phyloP scores from a whole-genome alignment of 2,329 filamentous ascomycete genomes.

The Pseudocercospora crystallina region DNA sequence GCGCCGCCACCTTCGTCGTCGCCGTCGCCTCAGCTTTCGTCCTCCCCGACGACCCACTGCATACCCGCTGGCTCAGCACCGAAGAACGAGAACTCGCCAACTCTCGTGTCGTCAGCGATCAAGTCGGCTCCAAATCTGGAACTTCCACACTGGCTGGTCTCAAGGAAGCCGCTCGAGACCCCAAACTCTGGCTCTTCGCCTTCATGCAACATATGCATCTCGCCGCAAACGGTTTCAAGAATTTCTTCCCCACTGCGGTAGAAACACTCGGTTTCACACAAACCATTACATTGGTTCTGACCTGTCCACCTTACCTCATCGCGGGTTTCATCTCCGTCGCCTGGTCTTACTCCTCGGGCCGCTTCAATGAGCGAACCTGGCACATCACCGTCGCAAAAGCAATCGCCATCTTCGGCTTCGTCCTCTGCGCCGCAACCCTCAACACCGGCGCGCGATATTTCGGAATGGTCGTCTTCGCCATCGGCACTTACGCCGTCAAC shows the following conservation, averaged over 20 bases:
- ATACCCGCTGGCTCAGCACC: slow-evolving; percentile 46
- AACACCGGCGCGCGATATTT: slow-evolving; percentile 37
- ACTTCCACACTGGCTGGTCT: slow-evolving; percentile 50
- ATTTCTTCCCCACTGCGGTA: slow-evolving; percentile 49
- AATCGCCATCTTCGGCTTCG: slow-evolving; percentile 39
- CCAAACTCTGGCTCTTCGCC: slow-evolving; percentile 54
- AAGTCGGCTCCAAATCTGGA: slow-evolving; percentile 48
- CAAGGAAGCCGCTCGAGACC: slow-evolving; percentile 51
- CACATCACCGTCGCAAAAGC: slow-evolving; percentile 41
- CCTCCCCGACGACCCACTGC: slow-evolving; percentile 65
- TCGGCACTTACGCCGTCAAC: slow-evolving; percentile 48
- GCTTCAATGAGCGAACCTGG: slow-evolving; percentile 42
- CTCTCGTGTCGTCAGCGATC: slow-evolving; percentile 52
- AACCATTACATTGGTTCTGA: slow-evolving; percentile 54
- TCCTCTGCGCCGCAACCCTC: slow-evolving; percentile 38
- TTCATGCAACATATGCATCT: slow-evolving; percentile 59
- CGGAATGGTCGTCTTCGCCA: slow-evolving; percentile 28
- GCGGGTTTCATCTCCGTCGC: slow-evolving; percentile 33
- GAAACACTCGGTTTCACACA: slow-evolving; percentile 49
- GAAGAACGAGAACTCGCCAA: slow-evolving; percentile 48
- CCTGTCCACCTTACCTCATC: slow-evolving; percentile 39
- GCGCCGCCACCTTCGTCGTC: slow-evolving; percentile 62
- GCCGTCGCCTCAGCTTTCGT: slow-evolving; percentile 59
- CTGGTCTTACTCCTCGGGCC: slow-evolving; percentile 38
- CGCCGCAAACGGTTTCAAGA: slow-evolving; percentile 53